Evolutionary conservation across 192 early-diverging fungal species (phyloP), one percentile per base, ranked within the genome.

Genomic region (Phycomyces nitens): DNA sequence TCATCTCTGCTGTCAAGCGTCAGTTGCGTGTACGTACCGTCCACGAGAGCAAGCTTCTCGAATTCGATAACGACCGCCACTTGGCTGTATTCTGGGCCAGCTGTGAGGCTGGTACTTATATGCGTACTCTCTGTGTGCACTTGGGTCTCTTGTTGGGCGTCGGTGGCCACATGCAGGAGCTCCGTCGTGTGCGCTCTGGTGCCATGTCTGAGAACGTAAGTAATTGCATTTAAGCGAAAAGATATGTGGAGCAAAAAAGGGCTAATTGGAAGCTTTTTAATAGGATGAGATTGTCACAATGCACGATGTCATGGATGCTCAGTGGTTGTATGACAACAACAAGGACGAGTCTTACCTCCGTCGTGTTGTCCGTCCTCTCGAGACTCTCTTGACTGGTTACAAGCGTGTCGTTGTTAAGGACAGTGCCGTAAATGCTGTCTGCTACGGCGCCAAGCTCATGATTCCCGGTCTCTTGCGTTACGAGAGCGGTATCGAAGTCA

Each of bases 391-490:
- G 64, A 90, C 88, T 22, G 84, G 84, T 5, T 99, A 95, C 88
- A 99, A 99, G 86, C 92, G 97, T 60, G 76, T 99, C 43, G 94
- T 99, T 40, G 94, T 99, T 53, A 99, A 99, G 87, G 95, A 99
- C 81, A 90, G 88, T 72, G 93, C 95, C 6, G 93, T 99, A 67
- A 99, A 99, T 69, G 93, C 97, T 51, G 91, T 99, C 69, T 99
- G 97, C 87, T 99, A 99, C 71, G 97, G 97, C 62, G 97, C 97
- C 71, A 97, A 98, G 85, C 76, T 98, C 53, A 98, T 99, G 97
- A 85, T 99, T 57, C 97, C 97, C 21, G 97, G 97, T 74, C 87
- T 98, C 20, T 81, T 99, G 56, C 90, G 95, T 27, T 99, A 92
- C 68, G 94, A 97, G 79, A 89, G 89, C 62, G 94, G 89, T 47